These are phyloP conservation scores for Mucor sp. DNA, from an alignment of 371 early-diverging fungal genomes.

Conservation along the genomic window DNA sequence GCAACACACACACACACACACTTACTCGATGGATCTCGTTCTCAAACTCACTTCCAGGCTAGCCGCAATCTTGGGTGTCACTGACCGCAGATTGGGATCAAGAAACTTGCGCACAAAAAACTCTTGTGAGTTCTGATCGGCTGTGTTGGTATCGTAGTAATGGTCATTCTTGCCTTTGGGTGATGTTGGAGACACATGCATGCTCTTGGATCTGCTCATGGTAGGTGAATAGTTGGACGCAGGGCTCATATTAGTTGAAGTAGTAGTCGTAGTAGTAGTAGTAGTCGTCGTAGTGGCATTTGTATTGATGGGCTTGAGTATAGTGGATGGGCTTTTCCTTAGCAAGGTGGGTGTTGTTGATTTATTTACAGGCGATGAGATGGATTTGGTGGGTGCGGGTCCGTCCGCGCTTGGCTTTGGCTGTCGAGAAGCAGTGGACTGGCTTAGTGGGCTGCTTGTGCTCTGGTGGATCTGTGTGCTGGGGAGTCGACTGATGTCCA, in stretches of 20 bases:
- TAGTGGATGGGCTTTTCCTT: not conserved
- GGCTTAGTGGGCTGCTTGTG: not conserved
- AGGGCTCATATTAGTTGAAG: not conserved
- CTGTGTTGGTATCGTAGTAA: slow-evolving; percentile 5
- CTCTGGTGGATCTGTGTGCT: not conserved
- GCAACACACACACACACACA: not conserved
- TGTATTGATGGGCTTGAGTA: slow-evolving; percentile 2
- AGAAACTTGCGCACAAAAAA: slow-evolving; percentile 47
- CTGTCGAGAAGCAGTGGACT: not conserved
- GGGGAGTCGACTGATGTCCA: slow-evolving; percentile 10
- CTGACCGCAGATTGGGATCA: slow-evolving; percentile 39
- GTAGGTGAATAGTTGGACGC: not conserved
- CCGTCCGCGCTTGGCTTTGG: not conserved
- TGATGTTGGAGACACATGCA: not conserved
- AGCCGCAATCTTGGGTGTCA: slow-evolving; percentile 36
- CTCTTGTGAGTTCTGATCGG: slow-evolving; percentile 42
- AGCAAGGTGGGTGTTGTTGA: not conserved
- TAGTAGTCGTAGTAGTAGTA: not conserved
- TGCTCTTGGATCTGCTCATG: not conserved
- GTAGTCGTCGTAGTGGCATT: not conserved
- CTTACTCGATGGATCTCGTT: slow-evolving; percentile 49
- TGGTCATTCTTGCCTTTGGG: not conserved
- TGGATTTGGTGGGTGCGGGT: slow-evolving; percentile 8
- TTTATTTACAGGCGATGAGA: slow-evolving; percentile 16
- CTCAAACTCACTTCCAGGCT: slow-evolving; percentile 50